phyloP scores from a whole-genome alignment of 768 basidiomycete species.

The Auricularia cornea region DNA sequence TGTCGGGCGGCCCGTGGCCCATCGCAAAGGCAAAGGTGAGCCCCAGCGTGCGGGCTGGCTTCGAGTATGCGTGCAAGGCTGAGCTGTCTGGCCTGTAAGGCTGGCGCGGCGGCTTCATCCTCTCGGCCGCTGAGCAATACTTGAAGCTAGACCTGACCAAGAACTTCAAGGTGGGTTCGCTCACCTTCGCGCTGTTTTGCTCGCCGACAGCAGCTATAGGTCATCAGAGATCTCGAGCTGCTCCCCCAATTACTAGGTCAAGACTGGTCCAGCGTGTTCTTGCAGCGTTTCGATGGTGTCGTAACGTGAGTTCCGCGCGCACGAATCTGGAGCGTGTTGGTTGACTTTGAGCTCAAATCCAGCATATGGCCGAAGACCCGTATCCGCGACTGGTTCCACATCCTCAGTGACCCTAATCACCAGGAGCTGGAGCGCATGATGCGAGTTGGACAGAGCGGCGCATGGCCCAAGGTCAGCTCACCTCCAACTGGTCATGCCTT shows the following conservation, averaged over 20 bases:
- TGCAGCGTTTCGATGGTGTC: conserved; percentile 85
- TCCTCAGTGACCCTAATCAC: conserved; percentile 78
- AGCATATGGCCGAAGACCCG: conserved; percentile 85
- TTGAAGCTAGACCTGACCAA: conserved; percentile 92
- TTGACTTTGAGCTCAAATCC: not conserved
- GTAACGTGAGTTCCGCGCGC: conserved; percentile 56
- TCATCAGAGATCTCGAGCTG: conserved; percentile 93
- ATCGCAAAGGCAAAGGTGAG: conserved; percentile 82
- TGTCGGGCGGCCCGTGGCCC: conserved; percentile 87
- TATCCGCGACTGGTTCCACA: conserved; percentile 67
- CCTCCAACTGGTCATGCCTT: not conserved
- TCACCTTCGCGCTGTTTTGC: too few species aligned
- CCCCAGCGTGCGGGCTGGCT: not conserved
- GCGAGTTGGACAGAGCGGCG: conserved; percentile 74
- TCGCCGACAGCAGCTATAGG: too few species aligned
- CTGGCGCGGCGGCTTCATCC: conserved; percentile 90
- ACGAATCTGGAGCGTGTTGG: not conserved
- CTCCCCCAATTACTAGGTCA: conserved; percentile 87
- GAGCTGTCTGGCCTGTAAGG: too few species aligned
- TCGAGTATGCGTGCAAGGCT: not conserved
- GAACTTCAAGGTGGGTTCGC: conserved; percentile 76
- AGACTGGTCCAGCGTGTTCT: conserved; percentile 95
- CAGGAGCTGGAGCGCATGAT: conserved; percentile 81
- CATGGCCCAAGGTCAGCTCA: conserved; percentile 85
- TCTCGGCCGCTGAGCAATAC: conserved; percentile 91